Evolutionary conservation across 495 filamentous ascomycete species (phyloP).

Genomic region (Hypoxylon cercidicola): DNA sequence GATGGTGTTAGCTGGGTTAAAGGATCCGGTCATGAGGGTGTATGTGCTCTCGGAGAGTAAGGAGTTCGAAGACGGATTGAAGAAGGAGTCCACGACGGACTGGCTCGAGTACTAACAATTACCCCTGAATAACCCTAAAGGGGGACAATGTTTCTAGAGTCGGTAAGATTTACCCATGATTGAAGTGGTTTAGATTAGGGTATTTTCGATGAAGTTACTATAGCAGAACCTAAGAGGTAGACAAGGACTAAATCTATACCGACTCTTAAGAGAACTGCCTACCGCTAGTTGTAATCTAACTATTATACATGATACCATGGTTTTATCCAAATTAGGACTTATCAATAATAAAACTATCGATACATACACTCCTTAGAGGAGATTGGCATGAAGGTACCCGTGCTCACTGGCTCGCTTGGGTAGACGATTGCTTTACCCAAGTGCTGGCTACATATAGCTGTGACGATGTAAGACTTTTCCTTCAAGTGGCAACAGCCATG

Average conservation of each 20-base stretch:
- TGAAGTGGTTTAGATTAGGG: too few species aligned
- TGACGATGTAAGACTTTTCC: constrained; percentile 65
- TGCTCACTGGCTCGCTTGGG: background rate
- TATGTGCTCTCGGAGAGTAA: too few species aligned
- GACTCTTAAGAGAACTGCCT: background rate
- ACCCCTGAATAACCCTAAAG: too few species aligned
- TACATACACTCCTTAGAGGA: constrained; percentile 3
- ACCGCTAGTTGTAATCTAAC: constrained; percentile 10
- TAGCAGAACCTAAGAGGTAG: background rate
- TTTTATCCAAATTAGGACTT: constrained; percentile 11
- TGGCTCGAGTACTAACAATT: too few species aligned
- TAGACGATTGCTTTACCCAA: constrained; percentile 19
- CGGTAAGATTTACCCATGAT: too few species aligned
- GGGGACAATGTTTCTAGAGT: too few species aligned
- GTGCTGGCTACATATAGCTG: constrained; percentile 68
- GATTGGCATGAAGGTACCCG: constrained; percentile 1
- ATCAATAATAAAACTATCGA: constrained; percentile 2
- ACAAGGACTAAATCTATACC: background rate
- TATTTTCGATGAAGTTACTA: too few species aligned
- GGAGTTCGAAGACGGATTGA: too few species aligned
- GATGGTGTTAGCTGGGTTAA: background rate
- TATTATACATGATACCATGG: constrained; percentile 15
- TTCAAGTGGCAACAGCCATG: constrained; percentile 67
- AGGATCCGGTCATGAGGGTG: background rate
- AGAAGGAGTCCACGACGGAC: too few species aligned